A percentile compares a stretch with the other conserved stretches of the same genome.
These are phyloP conservation scores for Hamamelis virginiana DNA, from an alignment of 164 flowering plant species.

Conservation along the genomic window DNA sequence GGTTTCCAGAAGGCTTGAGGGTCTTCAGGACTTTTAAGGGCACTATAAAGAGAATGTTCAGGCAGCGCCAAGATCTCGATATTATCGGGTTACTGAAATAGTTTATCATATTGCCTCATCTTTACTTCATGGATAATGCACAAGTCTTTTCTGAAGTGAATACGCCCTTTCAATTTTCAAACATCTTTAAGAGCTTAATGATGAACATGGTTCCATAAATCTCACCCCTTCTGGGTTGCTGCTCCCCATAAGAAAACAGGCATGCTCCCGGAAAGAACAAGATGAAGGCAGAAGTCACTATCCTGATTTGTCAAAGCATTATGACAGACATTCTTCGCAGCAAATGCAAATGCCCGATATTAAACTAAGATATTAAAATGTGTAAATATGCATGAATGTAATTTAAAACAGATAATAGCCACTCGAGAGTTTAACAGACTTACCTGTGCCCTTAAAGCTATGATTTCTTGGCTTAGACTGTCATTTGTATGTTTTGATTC, in stretches of 20 bases:
- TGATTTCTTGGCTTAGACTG: slow-evolving; percentile 53
- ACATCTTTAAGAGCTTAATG: neutral
- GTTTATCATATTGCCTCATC: no score
- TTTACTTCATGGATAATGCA: no score
- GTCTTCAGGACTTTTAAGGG: no score
- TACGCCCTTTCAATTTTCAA: neutral
- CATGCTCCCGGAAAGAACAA: neutral
- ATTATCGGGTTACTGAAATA: no score
- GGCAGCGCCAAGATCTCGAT: no score
- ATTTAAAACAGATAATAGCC: neutral
- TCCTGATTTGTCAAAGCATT: neutral
- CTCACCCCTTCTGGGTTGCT: neutral
- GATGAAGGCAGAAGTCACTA: neutral
- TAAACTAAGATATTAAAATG: neutral
- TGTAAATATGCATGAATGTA: neutral
- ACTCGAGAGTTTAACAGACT: slow-evolving; percentile 1
- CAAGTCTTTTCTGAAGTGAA: no score
- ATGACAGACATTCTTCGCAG: neutral
- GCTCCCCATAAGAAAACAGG: neutral
- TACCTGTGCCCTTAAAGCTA: slow-evolving; percentile 67
- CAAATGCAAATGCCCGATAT: neutral
- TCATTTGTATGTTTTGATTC: slow-evolving; percentile 45
- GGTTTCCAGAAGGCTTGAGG: no score
- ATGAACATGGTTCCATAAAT: neutral
- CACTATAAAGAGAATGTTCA: no score